Evolutionary conservation across 2,329 filamentous ascomycete genomes (phyloP), one percentile per base, ranked within the genome.

Genomic region (Trichoderma brevicompactum): DNA sequence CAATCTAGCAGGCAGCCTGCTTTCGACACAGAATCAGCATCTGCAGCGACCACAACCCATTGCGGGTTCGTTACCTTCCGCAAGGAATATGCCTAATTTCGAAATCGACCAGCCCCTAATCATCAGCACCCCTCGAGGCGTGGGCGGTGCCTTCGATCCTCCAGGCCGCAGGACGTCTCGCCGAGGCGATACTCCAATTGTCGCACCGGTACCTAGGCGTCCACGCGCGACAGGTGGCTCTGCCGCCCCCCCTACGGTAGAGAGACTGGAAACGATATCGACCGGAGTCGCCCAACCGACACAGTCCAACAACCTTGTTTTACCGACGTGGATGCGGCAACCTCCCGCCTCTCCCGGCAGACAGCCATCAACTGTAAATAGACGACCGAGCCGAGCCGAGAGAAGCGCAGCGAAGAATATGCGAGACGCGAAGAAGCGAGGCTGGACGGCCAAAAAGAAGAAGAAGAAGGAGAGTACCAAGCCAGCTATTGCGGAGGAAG

Each of bases 401-500:
- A 79, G 85, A 34, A 87, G 85, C 65, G 86, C 86, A 6, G 82
- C 85, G 9, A 87, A 85, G 75, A 89, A 89, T 69, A 85, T 89
- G 34, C 80, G 83, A 17, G 86, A 88, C 67, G 86, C 86, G 1
- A 86, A 83, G 76, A 81, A 80, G 70, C 80, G 79, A 38, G 86
- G 86, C 0, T 89, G 86, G 85, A 79, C 74, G 67, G 81, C 79
- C 67, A 78, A 76, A 70, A 76, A 76, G 67, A 78, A 76, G 70
- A 76, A 76, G 63, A 73, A 73, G 75, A 80, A 62, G 69, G 72
- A 48, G 50, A 64, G n/a, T 7, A 59, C 40, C 7, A 64, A 63
- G 12, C 15, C 58, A 17, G 32, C 12, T 23, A 46, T 44, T 46
- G 58, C 43, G 6, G 65, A 56, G 19, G 41, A 58, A 65, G 76